Conservation (phyloP, 2,329 filamentous ascomycete species). For the Aspergillus unguis region DNA sequence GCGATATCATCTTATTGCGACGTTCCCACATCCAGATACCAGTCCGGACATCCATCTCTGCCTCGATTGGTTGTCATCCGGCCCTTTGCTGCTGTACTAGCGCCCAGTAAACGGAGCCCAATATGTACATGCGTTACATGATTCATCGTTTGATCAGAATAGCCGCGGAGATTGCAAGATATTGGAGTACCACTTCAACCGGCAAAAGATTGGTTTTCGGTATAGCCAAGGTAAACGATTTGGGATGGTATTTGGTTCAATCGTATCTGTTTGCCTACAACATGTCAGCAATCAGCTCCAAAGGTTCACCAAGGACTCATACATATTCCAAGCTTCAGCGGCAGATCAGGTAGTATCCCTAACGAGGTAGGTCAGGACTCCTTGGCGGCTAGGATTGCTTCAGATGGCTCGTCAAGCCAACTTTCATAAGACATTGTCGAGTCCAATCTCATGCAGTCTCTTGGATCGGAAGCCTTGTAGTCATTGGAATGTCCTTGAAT, state of each 20-base stretch:
- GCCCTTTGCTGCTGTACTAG: neutral
- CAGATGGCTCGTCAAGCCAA: too few species aligned
- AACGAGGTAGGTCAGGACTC: neutral
- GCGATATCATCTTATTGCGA: neutral
- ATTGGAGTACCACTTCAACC: neutral
- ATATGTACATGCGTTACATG: neutral
- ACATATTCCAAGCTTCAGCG: neutral
- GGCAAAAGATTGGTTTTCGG: neutral
- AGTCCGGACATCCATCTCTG: neutral
- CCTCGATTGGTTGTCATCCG: neutral
- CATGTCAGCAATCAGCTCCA: neutral
- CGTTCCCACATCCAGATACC: neutral
- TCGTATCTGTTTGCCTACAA: neutral
- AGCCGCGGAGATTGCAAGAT: neutral
- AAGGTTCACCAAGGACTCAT: neutral
- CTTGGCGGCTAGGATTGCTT: too few species aligned
- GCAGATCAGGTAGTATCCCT: neutral
- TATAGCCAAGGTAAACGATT: neutral
- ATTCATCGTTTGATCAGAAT: neutral
- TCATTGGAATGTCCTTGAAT: too few species aligned
- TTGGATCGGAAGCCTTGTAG: too few species aligned
- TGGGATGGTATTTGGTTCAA: neutral
- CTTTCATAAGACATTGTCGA: too few species aligned
- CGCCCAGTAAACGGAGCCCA: neutral
- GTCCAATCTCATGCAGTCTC: too few species aligned